These are phyloP conservation scores for Papiliotrema terrestris DNA, from an alignment of 1,284 basidiomycete species.

Conservation along the genomic window DNA sequence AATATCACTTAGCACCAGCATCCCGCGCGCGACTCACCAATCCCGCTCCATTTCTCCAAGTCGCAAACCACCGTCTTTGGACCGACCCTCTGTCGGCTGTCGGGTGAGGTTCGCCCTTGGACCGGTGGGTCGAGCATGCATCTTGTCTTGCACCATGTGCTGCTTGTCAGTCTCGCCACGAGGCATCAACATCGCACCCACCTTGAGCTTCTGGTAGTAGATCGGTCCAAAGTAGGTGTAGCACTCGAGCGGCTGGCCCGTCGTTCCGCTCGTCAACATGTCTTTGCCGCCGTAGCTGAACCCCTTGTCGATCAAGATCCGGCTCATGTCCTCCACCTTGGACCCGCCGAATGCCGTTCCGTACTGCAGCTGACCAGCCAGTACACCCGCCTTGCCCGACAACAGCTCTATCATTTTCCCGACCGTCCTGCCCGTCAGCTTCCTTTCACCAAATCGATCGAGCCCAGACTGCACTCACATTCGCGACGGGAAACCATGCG, in stretches of 20 bases:
- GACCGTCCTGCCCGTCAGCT: constrained; percentile 61
- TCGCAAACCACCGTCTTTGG: constrained; percentile 92
- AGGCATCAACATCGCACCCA: constrained; percentile 14
- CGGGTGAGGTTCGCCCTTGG: constrained; percentile 94
- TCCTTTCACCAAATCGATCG: not conserved
- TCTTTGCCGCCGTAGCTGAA: constrained; percentile 98
- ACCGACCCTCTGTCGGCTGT: constrained; percentile 97
- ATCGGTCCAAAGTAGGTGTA: constrained; percentile 99
- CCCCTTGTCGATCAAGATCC: constrained; percentile 88
- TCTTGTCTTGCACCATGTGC: constrained; percentile 99
- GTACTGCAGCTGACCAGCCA: constrained; percentile 48
- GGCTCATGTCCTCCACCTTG: constrained; percentile 99
- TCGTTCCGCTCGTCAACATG: constrained; percentile 96
- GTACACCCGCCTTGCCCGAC: constrained; percentile 71
- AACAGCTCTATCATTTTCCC: constrained; percentile 99
- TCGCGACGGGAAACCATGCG: constrained; percentile 97
- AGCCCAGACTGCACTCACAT: constrained; percentile 57
- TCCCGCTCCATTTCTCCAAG: constrained; percentile 99
- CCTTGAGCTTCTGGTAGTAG: constrained; percentile 74
- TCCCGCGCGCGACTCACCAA: constrained; percentile 51
- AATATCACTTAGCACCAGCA: not conserved
- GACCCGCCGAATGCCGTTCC: constrained; percentile 92
- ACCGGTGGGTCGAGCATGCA: constrained; percentile 96
- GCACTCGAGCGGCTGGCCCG: constrained; percentile 90
- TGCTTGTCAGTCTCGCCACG: constrained; percentile 11